Conservation (phyloP, 129 eudicot species). For the Saposhnikovia divaricata region DNA sequence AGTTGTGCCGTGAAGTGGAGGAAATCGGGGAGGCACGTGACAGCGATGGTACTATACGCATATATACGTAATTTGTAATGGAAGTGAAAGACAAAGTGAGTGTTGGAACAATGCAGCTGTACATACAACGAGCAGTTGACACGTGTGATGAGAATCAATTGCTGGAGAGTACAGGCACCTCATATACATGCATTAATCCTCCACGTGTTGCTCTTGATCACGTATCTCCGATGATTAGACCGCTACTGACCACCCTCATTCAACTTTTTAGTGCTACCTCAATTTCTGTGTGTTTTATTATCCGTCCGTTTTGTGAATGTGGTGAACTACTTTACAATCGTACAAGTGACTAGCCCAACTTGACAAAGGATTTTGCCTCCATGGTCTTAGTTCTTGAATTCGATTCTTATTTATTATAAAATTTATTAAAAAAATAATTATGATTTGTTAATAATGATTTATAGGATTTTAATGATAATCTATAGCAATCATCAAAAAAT, state of each 20-base stretch:
- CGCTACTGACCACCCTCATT: too few relatives aligned
- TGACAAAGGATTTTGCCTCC: too few relatives aligned
- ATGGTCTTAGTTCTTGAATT: too few relatives aligned
- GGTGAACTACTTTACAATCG: too few relatives aligned
- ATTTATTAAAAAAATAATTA: too few relatives aligned
- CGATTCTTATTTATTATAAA: too few relatives aligned
- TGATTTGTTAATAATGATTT: too few relatives aligned
- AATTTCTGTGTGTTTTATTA: background rate
- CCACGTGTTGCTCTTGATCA: background rate
- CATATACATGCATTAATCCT: background rate
- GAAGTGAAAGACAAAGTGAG: background rate
- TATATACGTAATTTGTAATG: background rate
- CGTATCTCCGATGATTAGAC: slow-evolving; percentile 10
- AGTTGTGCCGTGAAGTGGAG: background rate
- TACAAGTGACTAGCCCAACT: too few relatives aligned
- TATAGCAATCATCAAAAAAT: too few relatives aligned
- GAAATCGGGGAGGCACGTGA: background rate
- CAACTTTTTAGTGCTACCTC: background rate
- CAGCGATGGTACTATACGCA: background rate
- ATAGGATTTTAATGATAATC: too few relatives aligned
- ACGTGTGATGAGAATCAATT: background rate
- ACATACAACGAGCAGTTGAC: background rate
- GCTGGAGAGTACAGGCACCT: background rate
- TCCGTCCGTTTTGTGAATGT: too few relatives aligned
- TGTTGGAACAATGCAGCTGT: background rate